A percentile compares a stretch with the other conserved stretches of the same genome.
Evolutionary conservation across 164 flowering plant species (phyloP).

Genomic region (Santalum album): DNA sequence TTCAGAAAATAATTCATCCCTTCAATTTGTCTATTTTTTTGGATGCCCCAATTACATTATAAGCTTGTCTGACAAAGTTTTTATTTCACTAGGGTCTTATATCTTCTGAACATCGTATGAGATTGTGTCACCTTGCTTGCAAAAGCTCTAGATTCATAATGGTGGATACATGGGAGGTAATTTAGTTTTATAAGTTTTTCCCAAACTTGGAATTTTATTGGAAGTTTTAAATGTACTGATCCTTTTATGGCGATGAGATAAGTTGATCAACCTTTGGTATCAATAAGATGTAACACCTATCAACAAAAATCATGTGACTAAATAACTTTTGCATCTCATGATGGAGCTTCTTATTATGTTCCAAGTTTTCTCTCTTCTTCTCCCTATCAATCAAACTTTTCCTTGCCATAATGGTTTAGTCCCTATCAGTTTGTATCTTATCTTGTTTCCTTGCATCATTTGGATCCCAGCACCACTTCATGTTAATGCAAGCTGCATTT

Average conservation of each 20-base stretch:
- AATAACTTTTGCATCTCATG: too few species aligned
- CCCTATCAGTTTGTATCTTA: too few species aligned
- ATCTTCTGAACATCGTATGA: constrained; percentile 69
- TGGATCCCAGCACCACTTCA: not conserved
- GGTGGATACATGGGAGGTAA: constrained; percentile 98
- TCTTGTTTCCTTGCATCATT: not conserved
- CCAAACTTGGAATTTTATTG: not conserved
- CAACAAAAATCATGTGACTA: too few species aligned
- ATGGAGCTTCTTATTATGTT: too few species aligned
- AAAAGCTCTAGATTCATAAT: constrained; percentile 72
- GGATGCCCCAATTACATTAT: not conserved
- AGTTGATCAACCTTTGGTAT: too few species aligned
- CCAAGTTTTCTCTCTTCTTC: too few species aligned
- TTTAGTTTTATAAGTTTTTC: not conserved
- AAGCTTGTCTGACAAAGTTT: not conserved
- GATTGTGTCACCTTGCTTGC: constrained; percentile 71
- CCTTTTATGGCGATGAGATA: not conserved
- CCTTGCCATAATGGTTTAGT: too few species aligned
- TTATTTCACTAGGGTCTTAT: constrained; percentile 44
- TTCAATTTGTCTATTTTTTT: too few species aligned
- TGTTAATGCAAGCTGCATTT: too few species aligned
- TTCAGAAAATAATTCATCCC: too few species aligned
- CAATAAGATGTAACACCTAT: too few species aligned
- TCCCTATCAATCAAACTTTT: too few species aligned
- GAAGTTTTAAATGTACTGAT: not conserved